Conservation (phyloP, 495 filamentous ascomycete species). For the Neurospora hispaniola region DNA sequence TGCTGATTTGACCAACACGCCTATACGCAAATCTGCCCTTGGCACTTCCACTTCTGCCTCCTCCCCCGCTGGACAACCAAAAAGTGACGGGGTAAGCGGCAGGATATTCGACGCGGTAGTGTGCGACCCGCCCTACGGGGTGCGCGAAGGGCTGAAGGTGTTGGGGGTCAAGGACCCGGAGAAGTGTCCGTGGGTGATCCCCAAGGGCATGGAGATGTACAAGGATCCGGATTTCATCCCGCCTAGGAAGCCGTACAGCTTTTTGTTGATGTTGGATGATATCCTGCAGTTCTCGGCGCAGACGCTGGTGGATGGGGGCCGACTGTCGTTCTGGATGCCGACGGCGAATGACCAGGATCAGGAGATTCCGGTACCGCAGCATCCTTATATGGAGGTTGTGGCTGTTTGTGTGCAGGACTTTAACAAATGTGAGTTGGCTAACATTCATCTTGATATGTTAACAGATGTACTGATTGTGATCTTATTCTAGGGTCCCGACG, state of each 20-base stretch:
- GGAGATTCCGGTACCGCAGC: conserved; percentile 65
- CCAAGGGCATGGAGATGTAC: conserved; percentile 62
- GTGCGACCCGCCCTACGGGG: conserved; percentile 98
- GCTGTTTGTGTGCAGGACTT: conserved; percentile 77
- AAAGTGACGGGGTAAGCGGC: conserved; percentile 18
- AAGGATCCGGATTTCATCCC: conserved; percentile 73
- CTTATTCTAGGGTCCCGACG: conserved; percentile 62
- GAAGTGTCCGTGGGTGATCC: conserved; percentile 49
- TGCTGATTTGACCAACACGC: conserved; percentile 82
- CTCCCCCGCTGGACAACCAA: background rate
- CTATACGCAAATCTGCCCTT: conserved; percentile 41
- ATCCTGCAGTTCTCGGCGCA: conserved; percentile 71
- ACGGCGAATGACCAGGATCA: conserved; percentile 68
- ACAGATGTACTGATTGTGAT: background rate
- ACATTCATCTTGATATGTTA: background rate
- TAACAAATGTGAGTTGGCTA: conserved; percentile 55
- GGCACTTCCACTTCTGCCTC: background rate
- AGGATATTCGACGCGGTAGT: conserved; percentile 78
- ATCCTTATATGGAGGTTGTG: conserved; percentile 66
- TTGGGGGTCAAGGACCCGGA: conserved; percentile 61
- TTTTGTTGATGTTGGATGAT: conserved; percentile 78
- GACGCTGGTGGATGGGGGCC: conserved; percentile 70
- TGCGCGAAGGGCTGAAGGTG: conserved; percentile 83
- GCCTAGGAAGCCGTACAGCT: conserved; percentile 85
- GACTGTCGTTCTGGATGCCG: conserved; percentile 95